These are phyloP conservation scores for Chlamydomonas sp. DNA, from an alignment of 139 green algal genomes.

Conservation along the genomic window DNA sequence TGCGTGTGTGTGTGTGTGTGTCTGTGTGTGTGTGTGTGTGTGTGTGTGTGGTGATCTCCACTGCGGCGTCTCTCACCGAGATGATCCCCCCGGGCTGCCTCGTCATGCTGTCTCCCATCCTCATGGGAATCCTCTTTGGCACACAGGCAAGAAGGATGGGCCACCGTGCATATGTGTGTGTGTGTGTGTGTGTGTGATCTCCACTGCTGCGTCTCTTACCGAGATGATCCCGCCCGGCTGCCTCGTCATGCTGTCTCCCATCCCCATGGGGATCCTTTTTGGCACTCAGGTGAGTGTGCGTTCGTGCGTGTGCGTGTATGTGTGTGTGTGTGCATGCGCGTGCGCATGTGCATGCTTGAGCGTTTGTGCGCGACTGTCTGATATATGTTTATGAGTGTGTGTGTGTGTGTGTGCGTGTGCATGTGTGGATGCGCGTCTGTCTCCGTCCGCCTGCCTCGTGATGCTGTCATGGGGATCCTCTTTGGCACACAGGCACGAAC, in stretches of 20 bases:
- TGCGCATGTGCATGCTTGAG: neutral
- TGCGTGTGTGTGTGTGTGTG: constrained; percentile 5
- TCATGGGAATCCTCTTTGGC: constrained; percentile 74
- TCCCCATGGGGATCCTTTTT: constrained; percentile 76
- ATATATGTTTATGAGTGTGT: too few species aligned
- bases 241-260: constrained; percentile 86
- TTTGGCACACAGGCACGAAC: too few species aligned
- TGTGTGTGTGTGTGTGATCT: constrained; percentile 90
- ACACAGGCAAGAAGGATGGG: constrained; percentile 25
- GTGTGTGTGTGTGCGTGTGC: constrained; percentile 65
- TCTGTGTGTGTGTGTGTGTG: neutral
- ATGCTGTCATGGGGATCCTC: too few species aligned
- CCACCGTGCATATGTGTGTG: neutral
- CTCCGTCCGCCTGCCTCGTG: constrained; percentile 77
- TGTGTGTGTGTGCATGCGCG: too few species aligned
- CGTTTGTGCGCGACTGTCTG: neutral
- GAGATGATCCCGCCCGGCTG: constrained; percentile 90
- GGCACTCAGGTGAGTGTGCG: too few species aligned
- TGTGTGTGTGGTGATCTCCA: constrained; percentile 90
- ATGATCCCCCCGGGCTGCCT: constrained; percentile 88
- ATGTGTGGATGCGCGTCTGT: constrained; percentile 86
- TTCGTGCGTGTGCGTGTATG: neutral
- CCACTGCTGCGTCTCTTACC: constrained; percentile 73
- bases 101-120: constrained; percentile 87
- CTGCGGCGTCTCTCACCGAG: constrained; percentile 76